Evolutionary conservation across 768 basidiomycete species (phyloP), one percentile per base, ranked within the genome.

Genomic region (Rhizopogon vesiculosus): DNA sequence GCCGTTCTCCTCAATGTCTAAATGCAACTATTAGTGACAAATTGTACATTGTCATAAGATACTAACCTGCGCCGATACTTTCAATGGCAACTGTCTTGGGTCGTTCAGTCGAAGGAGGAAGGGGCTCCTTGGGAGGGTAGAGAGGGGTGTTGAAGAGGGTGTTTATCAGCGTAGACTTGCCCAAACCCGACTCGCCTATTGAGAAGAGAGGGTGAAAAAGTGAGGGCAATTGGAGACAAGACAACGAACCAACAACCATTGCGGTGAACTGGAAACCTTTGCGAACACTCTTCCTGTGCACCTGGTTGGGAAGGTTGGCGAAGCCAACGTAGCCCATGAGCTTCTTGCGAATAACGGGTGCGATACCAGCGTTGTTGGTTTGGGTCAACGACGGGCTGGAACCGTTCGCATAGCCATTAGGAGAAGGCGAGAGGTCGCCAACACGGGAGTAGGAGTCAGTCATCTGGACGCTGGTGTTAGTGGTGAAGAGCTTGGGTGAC

Each of bases 251-350:
- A 69, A 99, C 96, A 60, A 99, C 96, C 97, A 99, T 98, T 62
- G 86, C 81, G 53, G 94, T 96, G 78, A 99, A 99, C 73, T 98
- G 93, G 81, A 98, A 99, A 44, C 97, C 96, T 75, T 94, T 98
- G 78, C 93, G 83, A 46, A 97, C 90, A 66, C 93, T 96, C 78
- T 97, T 93, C 74, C 97, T 88, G 76, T 99, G 97, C 44, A 98
- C 96, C 74, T 99, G 97, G 82, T 99, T 98, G 49, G 97, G 97
- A 50, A 99, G 82, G 73, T 97, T 98, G 69, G 95, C 93, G 69
- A 99, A 96, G 51, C 93, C 93, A 57, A 96, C 93, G 70, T 93
- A 95, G 66, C 93, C 91, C 84, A 89, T 91, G 65, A 95, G 79
- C 76, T 94, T 94, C 85, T 93, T 94, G 74, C 91, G 88, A 61